Percentiles rank a stretch among this genome's conserved stretches.
Conservation (phyloP, 306 rosid genomes). For the Inga oerstediana region DNA sequence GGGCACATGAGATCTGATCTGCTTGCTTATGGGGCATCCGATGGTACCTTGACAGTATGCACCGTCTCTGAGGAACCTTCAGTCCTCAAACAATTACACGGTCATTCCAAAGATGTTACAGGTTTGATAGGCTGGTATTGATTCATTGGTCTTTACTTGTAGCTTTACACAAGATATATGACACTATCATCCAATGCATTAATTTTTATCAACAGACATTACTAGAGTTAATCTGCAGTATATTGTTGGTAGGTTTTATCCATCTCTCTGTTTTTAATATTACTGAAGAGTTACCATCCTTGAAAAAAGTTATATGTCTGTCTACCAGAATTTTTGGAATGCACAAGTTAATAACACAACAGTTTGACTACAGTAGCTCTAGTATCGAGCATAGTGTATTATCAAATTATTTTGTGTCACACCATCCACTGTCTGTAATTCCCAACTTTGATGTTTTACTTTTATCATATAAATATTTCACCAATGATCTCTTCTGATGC, state of each 20-base stretch:
- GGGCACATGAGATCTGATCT: conserved; percentile 98
- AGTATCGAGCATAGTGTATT: not conserved
- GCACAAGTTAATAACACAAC: conserved; percentile 4
- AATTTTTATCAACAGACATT: not conserved
- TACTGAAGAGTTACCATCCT: conserved; percentile 21
- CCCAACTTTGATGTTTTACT: conserved; percentile 3
- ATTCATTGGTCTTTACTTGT: conserved; percentile 46
- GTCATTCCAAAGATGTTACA: conserved; percentile 96
- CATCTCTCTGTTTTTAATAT: conserved; percentile 13
- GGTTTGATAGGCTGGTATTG: conserved; percentile 74
- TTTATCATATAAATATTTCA: conserved; percentile 10
- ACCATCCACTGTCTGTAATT: not conserved
- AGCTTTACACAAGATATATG: conserved; percentile 1
- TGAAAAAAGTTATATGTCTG: conserved; percentile 8
- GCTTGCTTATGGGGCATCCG: conserved; percentile 95
- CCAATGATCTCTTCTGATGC: conserved; percentile 35
- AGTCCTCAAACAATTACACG: conserved; percentile 66
- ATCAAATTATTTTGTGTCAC: not conserved
- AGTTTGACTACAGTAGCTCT: conserved; percentile 8
- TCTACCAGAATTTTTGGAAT: conserved; percentile 10
- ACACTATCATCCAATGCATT: conserved; percentile 16
- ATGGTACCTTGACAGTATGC: conserved; percentile 96
- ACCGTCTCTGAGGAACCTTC: conserved; percentile 82
- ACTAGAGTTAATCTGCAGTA: conserved; percentile 7
- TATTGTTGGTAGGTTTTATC: conserved; percentile 8